Conservation (phyloP, 345 rosid genomes). For the Arabidopsis suecica region DNA sequence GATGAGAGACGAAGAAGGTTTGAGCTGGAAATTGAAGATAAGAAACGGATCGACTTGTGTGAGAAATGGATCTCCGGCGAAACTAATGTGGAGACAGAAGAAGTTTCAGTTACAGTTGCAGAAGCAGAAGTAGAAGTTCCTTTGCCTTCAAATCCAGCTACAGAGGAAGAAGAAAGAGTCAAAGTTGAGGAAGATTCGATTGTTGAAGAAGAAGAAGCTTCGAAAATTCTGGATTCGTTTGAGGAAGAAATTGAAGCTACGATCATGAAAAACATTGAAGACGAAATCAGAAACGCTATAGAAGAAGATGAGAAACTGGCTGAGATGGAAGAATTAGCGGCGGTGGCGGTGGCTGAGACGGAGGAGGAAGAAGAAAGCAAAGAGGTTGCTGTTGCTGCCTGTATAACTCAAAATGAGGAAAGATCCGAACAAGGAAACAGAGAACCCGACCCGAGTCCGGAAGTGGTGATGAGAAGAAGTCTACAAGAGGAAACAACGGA, state of each 20-base stretch:
- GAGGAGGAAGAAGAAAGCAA: slow-evolving; percentile 38
- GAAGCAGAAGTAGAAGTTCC: slow-evolving; percentile 41
- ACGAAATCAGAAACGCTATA: slow-evolving; percentile 36
- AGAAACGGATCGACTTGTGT: slow-evolving; percentile 42
- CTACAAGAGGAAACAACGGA: slow-evolving; percentile 27
- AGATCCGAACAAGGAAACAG: slow-evolving; percentile 50
- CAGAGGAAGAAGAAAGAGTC: slow-evolving; percentile 32
- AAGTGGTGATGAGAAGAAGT: slow-evolving; percentile 50
- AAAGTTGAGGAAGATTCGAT: slow-evolving; percentile 35
- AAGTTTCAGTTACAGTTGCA: slow-evolving; percentile 13
- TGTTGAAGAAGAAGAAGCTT: slow-evolving; percentile 37
- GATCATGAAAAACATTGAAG: slow-evolving; percentile 41
- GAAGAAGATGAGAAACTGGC: slow-evolving; percentile 34
- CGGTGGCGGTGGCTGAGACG: slow-evolving; percentile 3
- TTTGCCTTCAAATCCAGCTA: slow-evolving; percentile 14
- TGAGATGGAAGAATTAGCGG: slow-evolving; percentile 22
- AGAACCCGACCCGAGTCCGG: slow-evolving; percentile 50
- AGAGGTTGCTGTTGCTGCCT: background rate
- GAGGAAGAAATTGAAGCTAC: slow-evolving; percentile 41
- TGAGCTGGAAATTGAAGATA: slow-evolving; percentile 48
- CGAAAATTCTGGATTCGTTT: slow-evolving; percentile 19
- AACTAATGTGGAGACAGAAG: slow-evolving; percentile 32
- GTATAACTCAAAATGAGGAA: slow-evolving; percentile 33
- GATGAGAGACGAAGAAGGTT: slow-evolving; percentile 36
- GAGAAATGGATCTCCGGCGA: slow-evolving; percentile 48